Evolutionary conservation across 2,329 filamentous ascomycete species (phyloP).

Genomic region (Diaporthe sp.): DNA sequence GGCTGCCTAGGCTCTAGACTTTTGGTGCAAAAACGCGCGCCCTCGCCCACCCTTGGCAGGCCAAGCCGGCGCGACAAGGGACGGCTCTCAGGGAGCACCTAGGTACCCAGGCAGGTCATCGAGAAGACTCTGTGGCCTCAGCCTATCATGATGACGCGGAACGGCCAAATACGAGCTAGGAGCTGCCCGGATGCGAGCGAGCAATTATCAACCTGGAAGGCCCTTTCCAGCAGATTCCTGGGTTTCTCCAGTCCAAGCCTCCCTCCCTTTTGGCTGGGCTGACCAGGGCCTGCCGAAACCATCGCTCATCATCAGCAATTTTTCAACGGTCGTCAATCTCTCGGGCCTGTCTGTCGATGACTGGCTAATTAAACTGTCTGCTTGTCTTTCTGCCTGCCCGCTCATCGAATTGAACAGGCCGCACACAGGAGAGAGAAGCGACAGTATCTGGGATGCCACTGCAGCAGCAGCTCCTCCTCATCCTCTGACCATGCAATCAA

Average conservation of each 20-base stretch:
- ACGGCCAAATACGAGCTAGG: conserved; percentile 21
- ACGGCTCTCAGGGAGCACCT: conserved; percentile 13
- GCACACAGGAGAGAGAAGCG: no score
- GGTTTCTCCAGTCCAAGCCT: not conserved
- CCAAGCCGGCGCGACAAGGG: conserved; percentile 20
- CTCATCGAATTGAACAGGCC: not conserved
- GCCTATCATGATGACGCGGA: conserved; percentile 28
- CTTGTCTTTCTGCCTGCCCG: not conserved
- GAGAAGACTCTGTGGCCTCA: conserved; percentile 12
- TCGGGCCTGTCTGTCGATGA: no score
- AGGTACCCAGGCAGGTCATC: not conserved
- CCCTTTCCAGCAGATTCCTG: conserved; percentile 9
- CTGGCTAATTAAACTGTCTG: not conserved
- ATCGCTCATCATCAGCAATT: not conserved
- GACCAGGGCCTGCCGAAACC: not conserved
- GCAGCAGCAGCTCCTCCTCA: no score
- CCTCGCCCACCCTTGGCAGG: conserved; percentile 13
- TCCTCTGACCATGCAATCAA: conserved; percentile 6
- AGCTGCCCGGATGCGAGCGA: conserved; percentile 17
- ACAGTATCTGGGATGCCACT: not conserved
- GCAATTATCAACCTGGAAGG: conserved; percentile 2
- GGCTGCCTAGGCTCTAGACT: not conserved
- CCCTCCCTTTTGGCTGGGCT: not conserved
- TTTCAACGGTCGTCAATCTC: not conserved
- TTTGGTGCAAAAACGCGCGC: conserved; percentile 6